Evolutionary conservation across 768 basidiomycete species (phyloP), one percentile per base, ranked within the genome.

Genomic region (Strobilomyces echinocephalus): DNA sequence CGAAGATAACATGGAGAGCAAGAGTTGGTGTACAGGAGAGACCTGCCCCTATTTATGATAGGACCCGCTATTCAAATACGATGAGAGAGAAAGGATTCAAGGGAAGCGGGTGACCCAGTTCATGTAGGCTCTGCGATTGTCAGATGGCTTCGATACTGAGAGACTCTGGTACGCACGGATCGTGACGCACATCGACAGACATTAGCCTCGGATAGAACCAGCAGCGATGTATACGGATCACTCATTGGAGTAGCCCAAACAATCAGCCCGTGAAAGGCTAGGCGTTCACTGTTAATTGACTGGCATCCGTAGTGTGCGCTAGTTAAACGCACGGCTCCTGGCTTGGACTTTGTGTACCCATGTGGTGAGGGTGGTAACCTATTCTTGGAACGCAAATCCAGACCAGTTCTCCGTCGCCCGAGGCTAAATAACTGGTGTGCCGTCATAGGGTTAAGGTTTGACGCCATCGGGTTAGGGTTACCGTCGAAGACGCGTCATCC

Each of bases 401-500:
- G n/a, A n/a, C n/a, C n/a, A n/a, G n/a, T n/a, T n/a, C n/a, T n/a
- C n/a, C n/a, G n/a, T n/a, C n/a, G n/a, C n/a, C n/a, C n/a, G n/a
- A n/a, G n/a, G n/a, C n/a, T n/a, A n/a, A n/a, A n/a, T n/a, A n/a
- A n/a, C n/a, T n/a, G n/a, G n/a, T n/a, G n/a, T n/a, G n/a, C n/a
- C n/a, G n/a, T n/a, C n/a, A n/a, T n/a, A 24, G 31, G 49, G 54
- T 57, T 61, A 61, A 43, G 59, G 60, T 62, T 54, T 48, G 39
- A 14, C 1, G 1, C 8, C 2, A 20, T 21, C 5, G 26, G 60
- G 58, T 60, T 65, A 65, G 55, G 66, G 65, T 63, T 58, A 30
- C 31, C 15, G 3, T 44, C 2, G 2, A 50, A 46, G 61, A 67
- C 66, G 67, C 66, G 66, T 69, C 66, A 67, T 56, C 64, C 53